These are phyloP conservation scores for Irpex sp. DNA, from an alignment of 1,284 basidiomycete genomes.

Conservation along the genomic window DNA sequence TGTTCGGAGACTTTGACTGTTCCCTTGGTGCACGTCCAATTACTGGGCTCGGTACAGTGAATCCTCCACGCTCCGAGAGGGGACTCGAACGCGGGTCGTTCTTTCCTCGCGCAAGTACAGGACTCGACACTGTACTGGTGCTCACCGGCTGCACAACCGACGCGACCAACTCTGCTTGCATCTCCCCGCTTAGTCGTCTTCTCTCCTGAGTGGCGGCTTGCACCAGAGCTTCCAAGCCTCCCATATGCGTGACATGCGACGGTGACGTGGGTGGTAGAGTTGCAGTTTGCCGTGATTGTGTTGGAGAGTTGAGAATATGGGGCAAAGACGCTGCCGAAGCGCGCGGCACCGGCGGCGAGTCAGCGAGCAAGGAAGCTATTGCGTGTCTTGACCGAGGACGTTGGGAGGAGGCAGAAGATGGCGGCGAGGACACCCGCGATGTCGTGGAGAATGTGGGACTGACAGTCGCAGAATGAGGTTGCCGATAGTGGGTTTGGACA, in stretches of 20 bases:
- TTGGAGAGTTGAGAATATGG: constrained; percentile 20
- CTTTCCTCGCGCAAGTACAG: neutral
- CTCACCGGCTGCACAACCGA: neutral
- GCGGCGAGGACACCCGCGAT: neutral
- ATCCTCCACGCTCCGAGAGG: neutral
- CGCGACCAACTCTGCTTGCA: neutral
- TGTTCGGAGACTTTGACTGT: neutral
- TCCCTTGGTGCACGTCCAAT: neutral
- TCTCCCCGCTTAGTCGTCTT: constrained; percentile 36
- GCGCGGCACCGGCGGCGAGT: constrained; percentile 13
- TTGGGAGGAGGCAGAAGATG: constrained; percentile 3
- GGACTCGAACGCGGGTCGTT: neutral
- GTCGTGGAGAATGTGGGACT: constrained; percentile 1
- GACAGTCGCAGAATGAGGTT: neutral
- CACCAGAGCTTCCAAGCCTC: constrained; percentile 51
- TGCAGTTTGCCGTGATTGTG: constrained; percentile 8
- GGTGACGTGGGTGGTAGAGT: constrained; percentile 25
- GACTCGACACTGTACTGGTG: constrained; percentile 11
- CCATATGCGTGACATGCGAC: constrained; percentile 15
- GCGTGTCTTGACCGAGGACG: constrained; percentile 8
- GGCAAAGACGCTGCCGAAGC: constrained; percentile 20
- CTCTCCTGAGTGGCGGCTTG: constrained; percentile 53
- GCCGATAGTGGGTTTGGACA: neutral
- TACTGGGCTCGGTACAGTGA: neutral
- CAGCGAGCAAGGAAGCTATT: constrained; percentile 11